Conservation (phyloP, 192 early-diverging fungal species). For the Linnemannia hyalina region DNA sequence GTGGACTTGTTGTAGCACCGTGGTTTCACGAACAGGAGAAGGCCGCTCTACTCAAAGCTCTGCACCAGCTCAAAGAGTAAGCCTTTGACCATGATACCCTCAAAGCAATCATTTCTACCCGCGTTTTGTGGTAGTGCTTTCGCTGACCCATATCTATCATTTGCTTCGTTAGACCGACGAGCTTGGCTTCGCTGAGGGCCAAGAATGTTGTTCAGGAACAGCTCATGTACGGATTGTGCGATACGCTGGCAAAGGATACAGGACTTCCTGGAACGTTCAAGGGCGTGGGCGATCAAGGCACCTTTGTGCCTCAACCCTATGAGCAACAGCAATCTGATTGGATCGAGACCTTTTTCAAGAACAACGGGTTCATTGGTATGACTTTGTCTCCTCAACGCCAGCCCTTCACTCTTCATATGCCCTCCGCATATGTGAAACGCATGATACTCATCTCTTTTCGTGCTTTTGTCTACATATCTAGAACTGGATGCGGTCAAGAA, state of each 20-base stretch:
- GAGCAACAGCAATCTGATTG: slow-evolving; percentile 46
- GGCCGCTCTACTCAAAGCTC: not conserved
- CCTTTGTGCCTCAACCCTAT: slow-evolving; percentile 40
- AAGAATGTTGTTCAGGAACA: slow-evolving; percentile 36
- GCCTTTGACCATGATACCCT: not conserved
- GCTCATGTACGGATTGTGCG: slow-evolving; percentile 44
- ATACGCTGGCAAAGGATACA: slow-evolving; percentile 23
- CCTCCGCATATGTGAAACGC: no score
- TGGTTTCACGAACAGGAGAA: slow-evolving; percentile 37
- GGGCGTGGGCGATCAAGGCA: slow-evolving; percentile 37
- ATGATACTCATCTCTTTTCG: no score
- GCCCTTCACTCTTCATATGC: no score
- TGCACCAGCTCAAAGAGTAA: slow-evolving; percentile 38
- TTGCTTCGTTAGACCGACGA: slow-evolving; percentile 21
- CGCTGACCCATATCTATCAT: not conserved
- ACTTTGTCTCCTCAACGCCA: no score
- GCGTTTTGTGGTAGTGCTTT: no score
- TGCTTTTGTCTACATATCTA: not conserved
- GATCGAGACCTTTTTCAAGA: slow-evolving; percentile 51
- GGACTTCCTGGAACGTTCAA: slow-evolving; percentile 27
- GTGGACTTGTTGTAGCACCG: slow-evolving; percentile 28
- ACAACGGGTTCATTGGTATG: slow-evolving; percentile 53
- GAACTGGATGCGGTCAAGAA: slow-evolving; percentile 37
- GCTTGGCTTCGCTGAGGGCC: slow-evolving; percentile 9
- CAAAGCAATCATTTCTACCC: no score